Evolutionary conservation across 495 filamentous ascomycete species (phyloP), one percentile per base, ranked within the genome.

Genomic region (Ramalina intermedia): DNA sequence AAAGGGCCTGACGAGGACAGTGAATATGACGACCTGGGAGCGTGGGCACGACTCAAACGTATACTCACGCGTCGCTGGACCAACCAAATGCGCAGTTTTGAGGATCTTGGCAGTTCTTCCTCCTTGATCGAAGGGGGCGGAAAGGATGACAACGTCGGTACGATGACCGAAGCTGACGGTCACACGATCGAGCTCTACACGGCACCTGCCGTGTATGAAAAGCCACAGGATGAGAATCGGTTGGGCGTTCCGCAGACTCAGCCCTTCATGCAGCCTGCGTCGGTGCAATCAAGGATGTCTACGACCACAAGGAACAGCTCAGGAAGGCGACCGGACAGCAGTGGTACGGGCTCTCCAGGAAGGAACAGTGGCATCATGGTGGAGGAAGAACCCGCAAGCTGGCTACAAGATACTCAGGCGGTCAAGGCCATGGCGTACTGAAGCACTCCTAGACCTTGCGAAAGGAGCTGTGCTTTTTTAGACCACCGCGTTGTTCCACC

Each of bases 51-150:
- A 8, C 27, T 68, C 16, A 73, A 76, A 56, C 55, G 70, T 2
- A 61, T 54, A 36, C 49, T 76, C 0, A 62, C 66, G 4, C 42
- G 53, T 16, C 57, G 57, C 6, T 76, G 73, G 73, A 69, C 75
- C 3, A 48, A 40, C 3, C 52, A 65, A 38, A 63, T 61, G 13
- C 54, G 43, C 37, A 52, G 47, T 0, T 41, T 47, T 38, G 53
- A 43, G 16, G 49, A 55, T 17, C 43, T 39, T 1, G 47, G 44
- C 2, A 50, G 42, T 6, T 48, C 43, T 2, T 40, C 52, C 33
- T 49, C 55, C 8, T 40, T 38, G 4, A 43, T 60, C 3, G 60
- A 60, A 35, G 52, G 46, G 24, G 43, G 55, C 29, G 45, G 47
- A 36, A 46, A 21, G 18, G 26, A 6, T 23, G 44, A 47, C 21